Evolutionary conservation across 2,329 filamentous ascomycete species (phyloP), one percentile per base, ranked within the genome.

Genomic region (Penicillium sp.): DNA sequence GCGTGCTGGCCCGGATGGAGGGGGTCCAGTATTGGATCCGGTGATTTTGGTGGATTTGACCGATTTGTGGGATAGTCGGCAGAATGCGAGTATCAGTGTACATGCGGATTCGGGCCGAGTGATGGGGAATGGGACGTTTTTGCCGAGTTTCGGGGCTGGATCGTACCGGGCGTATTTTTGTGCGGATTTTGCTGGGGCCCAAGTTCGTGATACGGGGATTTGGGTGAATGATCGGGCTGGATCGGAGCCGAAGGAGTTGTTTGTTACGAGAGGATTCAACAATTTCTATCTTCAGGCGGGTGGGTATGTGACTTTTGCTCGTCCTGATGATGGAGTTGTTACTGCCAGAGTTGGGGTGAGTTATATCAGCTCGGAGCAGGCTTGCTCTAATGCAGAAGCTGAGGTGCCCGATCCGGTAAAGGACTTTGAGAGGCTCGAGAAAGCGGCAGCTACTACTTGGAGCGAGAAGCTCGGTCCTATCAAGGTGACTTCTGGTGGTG

Each of bases 341-440:
- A 76, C 83, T 10, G 87, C 82, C 7, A 81, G 89, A 39, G 85
- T 88, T 11, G 88, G 88, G 0, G 76, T 89, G 14, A 90, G 88
- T 65, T 88, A 89, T 72, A 84, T 90, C 68, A 88, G 85, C 69
- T 75, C 77, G 1, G 80, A 82, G 1, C 82, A 87, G 72, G 89
- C 89, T 0, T 91, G 89, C 66, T 71, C 79, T 4, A 88, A 87
- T 68, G 89, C 86, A 0, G 86, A 90, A 70, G 71, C 64, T 0
- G 88, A 91, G 67, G 87, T 90, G 11, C 83, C 88, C 0, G 45
- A 67, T 28, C 67, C 66, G 5, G 48, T 62, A 1, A 35, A 50
- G 5, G 76, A 82, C 14, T 88, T 84, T 54, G 81, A 86, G n/a
- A 25, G 11, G 25, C 66, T 89, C 25, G 57, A 53, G 28, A 48